Conservation (phyloP, 129 eudicot genomes). For the sunflower (Helianthus annuus) region DNA sequence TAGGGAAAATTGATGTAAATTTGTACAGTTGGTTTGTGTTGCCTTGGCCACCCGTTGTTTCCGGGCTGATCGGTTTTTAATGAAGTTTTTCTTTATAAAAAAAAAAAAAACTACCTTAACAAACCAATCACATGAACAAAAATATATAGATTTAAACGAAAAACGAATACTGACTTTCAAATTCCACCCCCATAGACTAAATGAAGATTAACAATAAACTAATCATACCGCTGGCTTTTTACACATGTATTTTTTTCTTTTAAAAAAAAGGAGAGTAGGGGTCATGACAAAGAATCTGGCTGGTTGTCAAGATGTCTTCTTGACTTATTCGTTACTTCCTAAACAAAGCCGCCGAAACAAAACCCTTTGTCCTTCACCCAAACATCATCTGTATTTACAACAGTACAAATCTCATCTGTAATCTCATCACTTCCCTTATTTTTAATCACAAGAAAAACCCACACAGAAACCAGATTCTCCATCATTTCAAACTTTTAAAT, state of each 20-base stretch:
- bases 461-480: constrained; percentile 8
- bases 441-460: constrained; percentile 24
- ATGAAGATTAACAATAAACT: too few species aligned
- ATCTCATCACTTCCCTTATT: background rate
- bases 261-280: background rate
- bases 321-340: constrained; percentile 31
- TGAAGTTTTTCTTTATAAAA: too few species aligned
- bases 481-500: background rate
- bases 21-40: too few species aligned
- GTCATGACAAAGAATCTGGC: constrained; percentile 7
- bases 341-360: background rate
- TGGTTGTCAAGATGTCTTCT: background rate
- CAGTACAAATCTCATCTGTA: constrained; percentile 7
- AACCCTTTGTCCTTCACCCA: background rate
- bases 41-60: too few species aligned
- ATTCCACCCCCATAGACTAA: too few species aligned
- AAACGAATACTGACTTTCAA: too few species aligned
- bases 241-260: too few species aligned
- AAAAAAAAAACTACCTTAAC: too few species aligned
- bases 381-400: background rate
- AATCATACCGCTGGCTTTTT: background rate
- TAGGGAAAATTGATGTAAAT: too few species aligned
- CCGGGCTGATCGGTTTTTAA: too few species aligned
- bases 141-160: too few species aligned
- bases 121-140: too few species aligned